A percentile compares a stretch with the other conserved stretches of the same genome.
These are phyloP conservation scores for Ganoderma resinaceum DNA, from an alignment of 1,284 basidiomycete genomes.

Conservation along the genomic window DNA sequence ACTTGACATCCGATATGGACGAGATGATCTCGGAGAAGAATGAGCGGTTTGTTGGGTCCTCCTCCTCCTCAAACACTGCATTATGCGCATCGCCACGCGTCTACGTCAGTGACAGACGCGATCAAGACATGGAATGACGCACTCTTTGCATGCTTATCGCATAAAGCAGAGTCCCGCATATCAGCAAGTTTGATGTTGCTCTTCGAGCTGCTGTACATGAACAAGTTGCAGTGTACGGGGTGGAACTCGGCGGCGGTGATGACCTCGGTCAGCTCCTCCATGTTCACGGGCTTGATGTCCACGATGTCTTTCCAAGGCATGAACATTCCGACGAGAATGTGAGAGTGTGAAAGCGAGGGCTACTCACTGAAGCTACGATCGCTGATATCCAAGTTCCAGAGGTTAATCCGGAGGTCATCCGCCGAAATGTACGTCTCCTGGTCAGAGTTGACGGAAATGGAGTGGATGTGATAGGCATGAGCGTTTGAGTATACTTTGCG, in stretches of 20 bases:
- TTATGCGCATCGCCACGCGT: conserved; percentile 15
- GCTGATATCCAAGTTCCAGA: conserved; percentile 99
- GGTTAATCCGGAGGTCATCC: conserved; percentile 95
- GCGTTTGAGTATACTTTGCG: conserved; percentile 99
- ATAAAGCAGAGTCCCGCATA: conserved; percentile 98
- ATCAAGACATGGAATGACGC: conserved; percentile 42
- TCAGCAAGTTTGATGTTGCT: conserved; percentile 99
- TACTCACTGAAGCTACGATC: conserved; percentile 98
- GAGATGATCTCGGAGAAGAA: conserved; percentile 99
- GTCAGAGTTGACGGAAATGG: conserved; percentile 98
- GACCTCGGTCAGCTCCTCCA: conserved; percentile 99
- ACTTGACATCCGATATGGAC: conserved; percentile 99
- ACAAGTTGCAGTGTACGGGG: conserved; percentile 96
- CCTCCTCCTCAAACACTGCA: conserved; percentile 96
- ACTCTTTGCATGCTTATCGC: conserved; percentile 98
- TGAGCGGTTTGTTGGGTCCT: conserved; percentile 96
- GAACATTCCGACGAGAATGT: background rate
- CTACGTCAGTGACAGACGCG: conserved; percentile 16
- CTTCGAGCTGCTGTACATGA: conserved; percentile 99
- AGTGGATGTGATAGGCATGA: conserved; percentile 99
- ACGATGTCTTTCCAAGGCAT: conserved; percentile 84
- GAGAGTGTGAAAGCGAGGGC: background rate
- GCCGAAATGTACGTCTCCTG: conserved; percentile 99
- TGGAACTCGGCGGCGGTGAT: conserved; percentile 99
- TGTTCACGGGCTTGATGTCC: conserved; percentile 99